These are phyloP conservation scores for Bipolaris gigantea DNA, from an alignment of 2,329 filamentous ascomycete species.

Conservation along the genomic window DNA sequence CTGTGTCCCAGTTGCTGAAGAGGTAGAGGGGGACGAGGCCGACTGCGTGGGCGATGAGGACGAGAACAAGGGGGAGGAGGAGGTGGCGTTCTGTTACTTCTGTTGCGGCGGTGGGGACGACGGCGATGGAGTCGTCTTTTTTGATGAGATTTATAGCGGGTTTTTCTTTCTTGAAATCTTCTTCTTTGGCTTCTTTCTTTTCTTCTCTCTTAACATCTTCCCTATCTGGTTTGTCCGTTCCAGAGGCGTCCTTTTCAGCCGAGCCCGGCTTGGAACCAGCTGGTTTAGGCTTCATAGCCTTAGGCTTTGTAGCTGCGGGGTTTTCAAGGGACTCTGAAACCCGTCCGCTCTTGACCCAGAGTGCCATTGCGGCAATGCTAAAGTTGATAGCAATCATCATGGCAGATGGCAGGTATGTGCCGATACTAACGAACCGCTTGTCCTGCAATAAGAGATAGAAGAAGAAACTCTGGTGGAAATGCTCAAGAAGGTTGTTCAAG, in stretches of 20 bases:
- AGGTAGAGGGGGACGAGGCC: conserved; percentile 80
- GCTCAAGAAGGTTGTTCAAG: conserved; percentile 93
- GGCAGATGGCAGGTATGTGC: conserved; percentile 94
- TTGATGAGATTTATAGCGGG: conserved; percentile 35
- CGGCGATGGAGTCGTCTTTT: conserved; percentile 38
- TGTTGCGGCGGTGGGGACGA: conserved; percentile 46
- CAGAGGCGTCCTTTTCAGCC: not conserved
- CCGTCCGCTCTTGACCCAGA: conserved; percentile 87
- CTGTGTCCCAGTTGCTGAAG: conserved; percentile 74
- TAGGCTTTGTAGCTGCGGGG: conserved; percentile 28
- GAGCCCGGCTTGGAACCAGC: conserved; percentile 2
- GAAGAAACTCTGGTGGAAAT: conserved; percentile 98
- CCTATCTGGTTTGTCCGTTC: not conserved
- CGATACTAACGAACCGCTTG: conserved; percentile 94
- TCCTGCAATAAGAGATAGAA: conserved; percentile 94
- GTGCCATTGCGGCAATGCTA: conserved; percentile 87
- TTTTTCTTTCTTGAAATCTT: conserved; percentile 33
- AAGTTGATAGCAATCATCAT: conserved; percentile 96
- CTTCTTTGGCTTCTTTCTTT: conserved; percentile 23
- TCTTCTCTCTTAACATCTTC: conserved; percentile 4
- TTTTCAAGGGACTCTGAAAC: conserved; percentile 23
- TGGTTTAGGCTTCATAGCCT: conserved; percentile 62
- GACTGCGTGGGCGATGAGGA: conserved; percentile 72
- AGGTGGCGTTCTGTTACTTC: conserved; percentile 63
- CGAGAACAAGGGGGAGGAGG: conserved; percentile 72